phyloP scores from a whole-genome alignment of 2,329 filamentous ascomycete genomes.

The Penicillium palitans region DNA sequence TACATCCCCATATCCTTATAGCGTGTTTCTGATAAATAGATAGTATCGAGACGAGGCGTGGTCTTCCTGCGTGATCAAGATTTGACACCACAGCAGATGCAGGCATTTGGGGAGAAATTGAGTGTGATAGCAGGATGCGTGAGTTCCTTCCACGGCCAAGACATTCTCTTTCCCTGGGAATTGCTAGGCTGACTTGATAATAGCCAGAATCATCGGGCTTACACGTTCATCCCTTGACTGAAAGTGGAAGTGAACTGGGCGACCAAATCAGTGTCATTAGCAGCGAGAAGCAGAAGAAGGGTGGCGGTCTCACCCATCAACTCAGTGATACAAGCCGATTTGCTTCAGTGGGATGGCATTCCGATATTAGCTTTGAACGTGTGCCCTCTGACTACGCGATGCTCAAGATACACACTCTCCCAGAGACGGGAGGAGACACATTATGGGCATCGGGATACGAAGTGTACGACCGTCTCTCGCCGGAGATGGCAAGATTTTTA shows the following conservation, averaged over 20 bases:
- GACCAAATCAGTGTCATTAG: not conserved
- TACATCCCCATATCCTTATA: not conserved
- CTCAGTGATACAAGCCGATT: not conserved
- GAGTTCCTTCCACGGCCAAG: not conserved
- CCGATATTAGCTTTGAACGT: not conserved
- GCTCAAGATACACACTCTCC: not conserved
- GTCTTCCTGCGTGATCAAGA: not conserved
- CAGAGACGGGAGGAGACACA: not conserved
- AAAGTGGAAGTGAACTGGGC: not conserved
- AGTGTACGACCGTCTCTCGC: conserved; percentile 42
- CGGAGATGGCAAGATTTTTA: conserved; percentile 38
- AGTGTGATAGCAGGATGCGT: not conserved
- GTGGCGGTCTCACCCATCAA: not conserved
- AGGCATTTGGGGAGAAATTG: not conserved
- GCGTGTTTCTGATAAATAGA: not conserved
- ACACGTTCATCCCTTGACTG: not conserved
- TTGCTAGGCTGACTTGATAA: not conserved
- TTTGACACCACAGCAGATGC: not conserved
- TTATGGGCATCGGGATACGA: conserved; percentile 29
- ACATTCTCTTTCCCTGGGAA: not conserved
- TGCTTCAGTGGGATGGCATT: not conserved
- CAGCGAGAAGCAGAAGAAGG: not conserved
- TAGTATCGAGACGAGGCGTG: not conserved
- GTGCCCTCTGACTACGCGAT: not conserved
- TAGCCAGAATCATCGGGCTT: not conserved